Conservation (phyloP, 1,284 basidiomycete genomes). For the Erythrobasidium hasegawianum region DNA sequence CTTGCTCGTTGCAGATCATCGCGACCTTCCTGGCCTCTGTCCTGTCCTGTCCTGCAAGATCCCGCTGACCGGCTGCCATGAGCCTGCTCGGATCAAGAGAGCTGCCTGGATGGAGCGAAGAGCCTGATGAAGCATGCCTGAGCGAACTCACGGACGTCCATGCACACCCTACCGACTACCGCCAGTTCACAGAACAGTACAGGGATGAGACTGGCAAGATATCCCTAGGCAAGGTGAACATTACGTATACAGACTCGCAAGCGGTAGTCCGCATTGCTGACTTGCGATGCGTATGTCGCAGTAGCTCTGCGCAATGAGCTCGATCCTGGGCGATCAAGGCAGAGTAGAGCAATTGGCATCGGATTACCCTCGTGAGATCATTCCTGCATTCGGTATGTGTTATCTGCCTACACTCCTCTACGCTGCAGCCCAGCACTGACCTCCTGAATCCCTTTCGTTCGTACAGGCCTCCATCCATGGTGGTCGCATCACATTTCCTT, state of each 20-base stretch:
- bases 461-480: constrained; percentile 72
- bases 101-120: constrained; percentile 31
- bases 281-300: not conserved
- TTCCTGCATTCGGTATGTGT: constrained; percentile 24
- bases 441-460: not conserved
- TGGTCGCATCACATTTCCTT: constrained; percentile 67
- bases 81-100: not conserved
- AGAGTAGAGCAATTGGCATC: constrained; percentile 26
- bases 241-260: too few species aligned
- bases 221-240: constrained; percentile 13
- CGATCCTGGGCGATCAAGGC: constrained; percentile 39
- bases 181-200: constrained; percentile 7
- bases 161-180: constrained; percentile 33
- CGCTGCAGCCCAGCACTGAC: too few species aligned
- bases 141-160: constrained; percentile 18
- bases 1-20: too few species aligned
- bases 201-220: not conserved
- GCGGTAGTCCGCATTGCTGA: too few species aligned
- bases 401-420: too few species aligned
- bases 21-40: too few species aligned
- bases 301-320: constrained; percentile 42
- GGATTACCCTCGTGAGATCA: constrained; percentile 30
- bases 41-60: too few species aligned
- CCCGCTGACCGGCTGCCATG: not conserved
- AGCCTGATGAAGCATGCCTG: not conserved